Evolutionary conservation across 306 rosid genomes (phyloP).

Genomic region (Dryas octopetala): DNA sequence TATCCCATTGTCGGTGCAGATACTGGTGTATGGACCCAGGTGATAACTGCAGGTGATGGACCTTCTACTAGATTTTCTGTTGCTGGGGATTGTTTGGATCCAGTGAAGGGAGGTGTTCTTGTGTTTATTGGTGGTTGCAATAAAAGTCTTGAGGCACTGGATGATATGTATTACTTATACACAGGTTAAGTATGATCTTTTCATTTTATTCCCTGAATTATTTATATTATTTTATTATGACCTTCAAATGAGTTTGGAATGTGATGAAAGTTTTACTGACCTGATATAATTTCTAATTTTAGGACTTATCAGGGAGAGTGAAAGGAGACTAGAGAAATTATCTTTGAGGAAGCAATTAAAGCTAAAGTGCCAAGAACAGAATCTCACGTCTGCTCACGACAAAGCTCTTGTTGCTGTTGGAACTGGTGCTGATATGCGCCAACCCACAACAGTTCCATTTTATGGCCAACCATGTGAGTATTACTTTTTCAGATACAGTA

Average conservation of each 20-base stretch:
- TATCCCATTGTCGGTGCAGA: constrained; percentile 52
- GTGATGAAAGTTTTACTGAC: constrained; percentile 21
- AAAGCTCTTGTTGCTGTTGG: constrained; percentile 54
- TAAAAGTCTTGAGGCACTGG: constrained; percentile 90
- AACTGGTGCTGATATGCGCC: constrained; percentile 45
- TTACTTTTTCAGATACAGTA: background rate
- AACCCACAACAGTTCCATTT: constrained; percentile 38
- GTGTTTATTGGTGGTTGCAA: constrained; percentile 95
- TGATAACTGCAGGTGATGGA: constrained; percentile 56
- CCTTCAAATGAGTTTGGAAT: constrained; percentile 12
- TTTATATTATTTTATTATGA: background rate
- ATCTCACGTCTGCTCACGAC: constrained; percentile 50
- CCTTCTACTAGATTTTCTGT: constrained; percentile 97
- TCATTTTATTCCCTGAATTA: background rate
- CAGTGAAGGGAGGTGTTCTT: constrained; percentile 75
- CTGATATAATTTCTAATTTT: constrained; percentile 37
- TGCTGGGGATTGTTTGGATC: constrained; percentile 92
- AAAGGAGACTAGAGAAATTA: constrained; percentile 78
- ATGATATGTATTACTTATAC: constrained; percentile 82
- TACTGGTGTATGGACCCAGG: constrained; percentile 80
- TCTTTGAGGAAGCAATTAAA: constrained; percentile 90
- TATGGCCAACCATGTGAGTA: constrained; percentile 63
- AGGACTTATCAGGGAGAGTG: constrained; percentile 74
- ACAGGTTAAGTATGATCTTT: constrained; percentile 61
- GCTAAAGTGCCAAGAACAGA: constrained; percentile 92